Conservation (phyloP, 2,329 filamentous ascomycete genomes). For the Trichophyton schoenleinii region DNA sequence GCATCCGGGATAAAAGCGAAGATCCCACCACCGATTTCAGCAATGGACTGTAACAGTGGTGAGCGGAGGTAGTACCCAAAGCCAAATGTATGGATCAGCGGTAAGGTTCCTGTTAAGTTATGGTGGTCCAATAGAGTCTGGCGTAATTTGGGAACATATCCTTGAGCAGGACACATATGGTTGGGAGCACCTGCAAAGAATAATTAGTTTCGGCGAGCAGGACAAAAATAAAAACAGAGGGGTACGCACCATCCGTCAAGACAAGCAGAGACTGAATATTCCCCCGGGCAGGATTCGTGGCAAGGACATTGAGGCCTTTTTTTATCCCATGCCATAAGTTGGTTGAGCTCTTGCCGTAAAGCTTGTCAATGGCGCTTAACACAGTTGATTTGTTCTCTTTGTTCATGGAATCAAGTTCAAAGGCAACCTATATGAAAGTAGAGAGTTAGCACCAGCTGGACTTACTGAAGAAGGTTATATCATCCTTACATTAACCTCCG, state of each 20-base stretch:
- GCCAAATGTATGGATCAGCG: conserved; percentile 39
- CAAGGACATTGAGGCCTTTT: conserved; percentile 40
- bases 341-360: conserved; percentile 33
- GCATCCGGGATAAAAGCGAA: conserved; percentile 52
- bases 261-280: conserved; percentile 23
- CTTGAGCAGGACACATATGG: conserved; percentile 39
- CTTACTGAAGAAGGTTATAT: not conserved
- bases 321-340: conserved; percentile 49
- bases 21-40: conserved; percentile 45
- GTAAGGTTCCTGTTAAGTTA: conserved; percentile 26
- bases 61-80: conserved; percentile 42
- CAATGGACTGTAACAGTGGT: conserved; percentile 47
- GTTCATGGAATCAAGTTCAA: conserved; percentile 39
- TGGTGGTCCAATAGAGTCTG: conserved; percentile 25
- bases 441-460: not conserved
- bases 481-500: conserved; percentile 23
- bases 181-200: conserved; percentile 33
- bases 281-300: conserved; percentile 16
- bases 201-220: not conserved
- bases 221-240: not conserved
- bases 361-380: conserved; percentile 31
- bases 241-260: conserved; percentile 20
- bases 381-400: conserved; percentile 34
- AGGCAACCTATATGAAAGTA: conserved; percentile 23
- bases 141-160: conserved; percentile 44